A percentile compares a stretch with the other conserved stretches of the same genome.
Evolutionary conservation across 345 rosid genomes (phyloP).

Genomic region (Adansonia digitata): DNA sequence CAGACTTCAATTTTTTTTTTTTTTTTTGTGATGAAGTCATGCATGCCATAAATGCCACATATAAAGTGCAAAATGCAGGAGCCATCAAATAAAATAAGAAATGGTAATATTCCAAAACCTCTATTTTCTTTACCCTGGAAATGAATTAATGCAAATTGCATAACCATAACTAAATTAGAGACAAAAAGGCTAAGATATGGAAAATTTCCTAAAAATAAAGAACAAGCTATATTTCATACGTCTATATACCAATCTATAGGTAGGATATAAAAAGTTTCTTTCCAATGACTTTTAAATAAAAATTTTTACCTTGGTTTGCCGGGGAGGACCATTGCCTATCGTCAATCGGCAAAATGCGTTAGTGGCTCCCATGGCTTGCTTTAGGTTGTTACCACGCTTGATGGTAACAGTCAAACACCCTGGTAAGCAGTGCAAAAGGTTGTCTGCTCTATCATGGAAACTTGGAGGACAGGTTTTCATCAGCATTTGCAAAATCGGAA

Average conservation of each 20-base stretch:
- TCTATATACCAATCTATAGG: not conserved
- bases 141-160: conserved; percentile 1
- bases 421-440: conserved; percentile 83
- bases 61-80: not conserved
- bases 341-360: conserved; percentile 82
- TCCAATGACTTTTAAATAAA: not conserved
- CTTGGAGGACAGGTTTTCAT: conserved; percentile 81
- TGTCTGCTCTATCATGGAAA: conserved; percentile 81
- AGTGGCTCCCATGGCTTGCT: conserved; percentile 74
- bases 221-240: not conserved
- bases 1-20: not conserved
- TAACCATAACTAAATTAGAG: not conserved
- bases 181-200: not conserved
- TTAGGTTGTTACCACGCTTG: conserved; percentile 74
- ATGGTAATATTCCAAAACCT: not conserved
- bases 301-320: conserved; percentile 74
- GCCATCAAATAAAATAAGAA: not conserved
- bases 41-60: not conserved
- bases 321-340: conserved; percentile 76
- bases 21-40: not conserved
- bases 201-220: not conserved
- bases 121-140: not conserved
- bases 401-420: conserved; percentile 79
- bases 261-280: not conserved
- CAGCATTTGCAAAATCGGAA: conserved; percentile 72